A percentile compares a stretch with the other conserved stretches of the same genome.
Evolutionary conservation across 2,329 filamentous ascomycete species (phyloP).

Genomic region (Rhexocercosporidium sp.): DNA sequence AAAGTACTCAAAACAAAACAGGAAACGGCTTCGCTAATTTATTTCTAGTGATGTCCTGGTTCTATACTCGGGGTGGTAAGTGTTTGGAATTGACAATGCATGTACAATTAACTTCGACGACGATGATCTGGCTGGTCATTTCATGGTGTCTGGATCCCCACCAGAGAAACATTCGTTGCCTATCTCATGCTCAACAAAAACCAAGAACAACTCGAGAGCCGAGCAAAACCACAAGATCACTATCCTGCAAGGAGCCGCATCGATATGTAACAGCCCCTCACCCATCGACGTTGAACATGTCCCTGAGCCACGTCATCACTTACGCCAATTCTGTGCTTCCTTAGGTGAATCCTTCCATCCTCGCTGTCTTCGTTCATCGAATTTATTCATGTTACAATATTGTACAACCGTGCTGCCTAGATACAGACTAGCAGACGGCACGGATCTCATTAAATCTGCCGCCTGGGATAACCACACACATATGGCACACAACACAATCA

Average conservation of each 20-base stretch:
- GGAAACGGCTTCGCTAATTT: not conserved
- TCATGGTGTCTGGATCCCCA: not conserved
- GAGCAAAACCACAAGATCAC: constrained; percentile 8
- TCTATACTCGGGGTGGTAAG: not conserved
- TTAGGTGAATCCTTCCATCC: not conserved
- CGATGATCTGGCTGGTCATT: not conserved
- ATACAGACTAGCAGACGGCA: not conserved
- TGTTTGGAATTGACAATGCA: not conserved
- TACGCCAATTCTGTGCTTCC: not conserved
- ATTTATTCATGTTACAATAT: constrained; percentile 29
- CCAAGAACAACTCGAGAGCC: not conserved
- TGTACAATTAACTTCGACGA: too few species aligned
- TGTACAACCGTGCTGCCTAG: constrained; percentile 26
- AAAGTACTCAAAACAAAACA: constrained; percentile 1
- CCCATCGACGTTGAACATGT: not conserved
- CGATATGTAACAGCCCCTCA: not conserved
- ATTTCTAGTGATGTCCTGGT: not conserved
- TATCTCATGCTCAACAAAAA: not conserved
- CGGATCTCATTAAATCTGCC: not conserved
- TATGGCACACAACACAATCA: not conserved
- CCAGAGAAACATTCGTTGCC: not conserved
- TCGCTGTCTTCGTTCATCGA: not conserved
- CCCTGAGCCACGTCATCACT: constrained; percentile 4
- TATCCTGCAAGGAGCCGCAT: constrained; percentile 12
- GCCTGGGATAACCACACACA: not conserved